Percentiles rank a stretch among this genome's conserved stretches.
Evolutionary conservation across 441 rosid species (phyloP).

Genomic region (Erodium chrysanthum): DNA sequence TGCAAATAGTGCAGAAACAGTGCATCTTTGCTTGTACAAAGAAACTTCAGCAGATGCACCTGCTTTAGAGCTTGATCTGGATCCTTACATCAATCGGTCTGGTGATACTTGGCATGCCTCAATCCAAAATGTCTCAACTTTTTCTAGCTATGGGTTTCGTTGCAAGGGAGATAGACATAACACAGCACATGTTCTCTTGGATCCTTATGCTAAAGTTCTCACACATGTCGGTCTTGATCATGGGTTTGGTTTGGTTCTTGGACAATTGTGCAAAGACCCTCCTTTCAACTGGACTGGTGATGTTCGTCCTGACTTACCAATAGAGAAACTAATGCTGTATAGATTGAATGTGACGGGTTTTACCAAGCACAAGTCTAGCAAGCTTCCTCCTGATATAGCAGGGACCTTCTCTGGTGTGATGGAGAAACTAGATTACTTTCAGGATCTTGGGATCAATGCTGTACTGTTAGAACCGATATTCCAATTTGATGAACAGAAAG

Average conservation of each 20-base stretch:
- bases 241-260: conserved; percentile 31
- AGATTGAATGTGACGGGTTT: conserved; percentile 61
- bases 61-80: conserved; percentile 82
- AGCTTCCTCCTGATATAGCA: conserved; percentile 39
- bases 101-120: conserved; percentile 88
- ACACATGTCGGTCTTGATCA: not conserved
- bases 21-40: conserved; percentile 61
- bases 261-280: conserved; percentile 39
- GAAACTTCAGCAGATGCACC: conserved; percentile 41
- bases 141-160: conserved; percentile 42
- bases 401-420: conserved; percentile 79
- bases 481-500: conserved; percentile 51
- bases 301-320: conserved; percentile 42
- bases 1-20: conserved; percentile 44
- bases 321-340: conserved; percentile 61
- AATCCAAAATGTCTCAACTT: conserved; percentile 38
- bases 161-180: no score
- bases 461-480: conserved; percentile 74
- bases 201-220: conserved; percentile 67
- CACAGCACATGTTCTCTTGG: conserved; percentile 31
- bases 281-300: conserved; percentile 73
- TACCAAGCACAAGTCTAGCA: conserved; percentile 60
- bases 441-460: conserved; percentile 66
- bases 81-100: conserved; percentile 67
- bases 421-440: conserved; percentile 56